Conservation (phyloP, 495 filamentous ascomycete genomes). For the Lepraria neglecta region DNA sequence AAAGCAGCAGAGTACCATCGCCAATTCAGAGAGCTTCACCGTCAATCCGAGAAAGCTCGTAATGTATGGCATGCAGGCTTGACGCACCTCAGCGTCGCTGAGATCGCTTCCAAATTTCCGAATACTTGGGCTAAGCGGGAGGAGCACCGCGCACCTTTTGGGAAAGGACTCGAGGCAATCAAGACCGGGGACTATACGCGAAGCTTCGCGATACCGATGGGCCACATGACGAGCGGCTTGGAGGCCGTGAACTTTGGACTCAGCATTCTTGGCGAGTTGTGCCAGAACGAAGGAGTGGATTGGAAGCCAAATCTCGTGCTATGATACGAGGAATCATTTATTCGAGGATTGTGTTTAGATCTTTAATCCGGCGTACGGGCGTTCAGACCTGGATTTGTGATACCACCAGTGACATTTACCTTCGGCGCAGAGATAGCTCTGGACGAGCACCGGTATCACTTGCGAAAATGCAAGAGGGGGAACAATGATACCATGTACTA, state of each 20-base stretch:
- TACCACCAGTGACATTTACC: background rate
- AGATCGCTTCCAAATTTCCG: conserved; percentile 41
- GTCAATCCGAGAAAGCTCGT: conserved; percentile 31
- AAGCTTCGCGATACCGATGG: conserved; percentile 41
- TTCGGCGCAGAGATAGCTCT: background rate
- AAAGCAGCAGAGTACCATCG: conserved; percentile 10
- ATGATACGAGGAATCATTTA: background rate
- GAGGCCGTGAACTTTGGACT: conserved; percentile 45
- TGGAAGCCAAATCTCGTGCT: conserved; percentile 31
- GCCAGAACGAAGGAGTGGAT: conserved; percentile 38
- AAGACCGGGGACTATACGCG: conserved; percentile 40
- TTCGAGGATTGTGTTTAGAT: background rate
- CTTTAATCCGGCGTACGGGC: background rate
- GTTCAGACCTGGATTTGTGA: background rate
- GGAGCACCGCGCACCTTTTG: conserved; percentile 35
- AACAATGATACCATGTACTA: conserved; percentile 14
- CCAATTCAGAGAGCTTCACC: background rate
- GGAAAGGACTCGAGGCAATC: conserved; percentile 28
- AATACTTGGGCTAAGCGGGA: conserved; percentile 39
- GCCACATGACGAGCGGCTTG: conserved; percentile 37
- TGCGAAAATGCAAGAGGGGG: background rate
- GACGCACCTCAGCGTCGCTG: conserved; percentile 39
- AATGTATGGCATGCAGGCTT: conserved; percentile 43
- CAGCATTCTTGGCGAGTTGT: conserved; percentile 44
- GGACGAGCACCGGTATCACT: background rate